These are phyloP conservation scores for Echinochloa phyllopogon DNA, from an alignment of 176 grass and related monocot species.

Conservation along the genomic window DNA sequence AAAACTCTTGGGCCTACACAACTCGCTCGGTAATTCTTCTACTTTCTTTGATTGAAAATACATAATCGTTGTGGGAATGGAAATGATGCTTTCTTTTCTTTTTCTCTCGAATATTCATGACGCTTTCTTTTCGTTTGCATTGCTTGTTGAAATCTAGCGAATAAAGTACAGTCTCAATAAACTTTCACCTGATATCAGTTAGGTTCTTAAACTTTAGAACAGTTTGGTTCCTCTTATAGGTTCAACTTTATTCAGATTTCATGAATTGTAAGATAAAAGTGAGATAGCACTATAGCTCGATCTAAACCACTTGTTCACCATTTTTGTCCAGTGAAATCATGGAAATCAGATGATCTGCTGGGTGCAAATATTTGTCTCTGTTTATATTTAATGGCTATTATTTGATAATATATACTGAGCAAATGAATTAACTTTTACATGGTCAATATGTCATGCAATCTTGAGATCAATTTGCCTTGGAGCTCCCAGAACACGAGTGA, in stretches of 20 bases:
- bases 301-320: not conserved
- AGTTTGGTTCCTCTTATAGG: not conserved
- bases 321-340: not conserved
- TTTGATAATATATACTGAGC: not conserved
- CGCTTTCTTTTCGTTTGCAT: not conserved
- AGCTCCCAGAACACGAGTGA: not conserved
- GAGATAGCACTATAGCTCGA: not conserved
- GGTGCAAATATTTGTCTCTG: not conserved
- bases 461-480: not conserved
- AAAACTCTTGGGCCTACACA: slow-evolving; percentile 98
- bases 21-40: slow-evolving; percentile 85
- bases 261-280: not conserved
- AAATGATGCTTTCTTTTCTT: not conserved
- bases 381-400: not conserved
- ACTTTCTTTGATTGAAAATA: slow-evolving; percentile 21
- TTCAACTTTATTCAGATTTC: not conserved
- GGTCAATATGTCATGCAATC: not conserved
- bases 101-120: not conserved
- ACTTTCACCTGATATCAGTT: not conserved
- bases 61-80: not conserved
- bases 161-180: not conserved
- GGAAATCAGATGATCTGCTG: not conserved
- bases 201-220: not conserved
- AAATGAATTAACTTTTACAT: not conserved
- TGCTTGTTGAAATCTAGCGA: not conserved